These are phyloP conservation scores for Leccinum pachyderme DNA, from an alignment of 1,284 basidiomycete species.

Conservation along the genomic window DNA sequence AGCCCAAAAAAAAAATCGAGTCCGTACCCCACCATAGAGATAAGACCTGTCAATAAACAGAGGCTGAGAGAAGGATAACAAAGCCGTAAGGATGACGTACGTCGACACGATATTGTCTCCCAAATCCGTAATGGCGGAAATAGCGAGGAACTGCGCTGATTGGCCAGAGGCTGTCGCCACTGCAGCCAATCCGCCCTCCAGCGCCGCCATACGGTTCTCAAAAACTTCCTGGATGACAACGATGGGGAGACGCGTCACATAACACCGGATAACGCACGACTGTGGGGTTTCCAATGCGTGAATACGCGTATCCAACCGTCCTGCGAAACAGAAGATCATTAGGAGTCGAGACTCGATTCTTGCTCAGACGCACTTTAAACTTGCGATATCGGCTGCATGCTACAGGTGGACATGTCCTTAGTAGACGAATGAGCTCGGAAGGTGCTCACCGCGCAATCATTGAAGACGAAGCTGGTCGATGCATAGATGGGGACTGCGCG, in stretches of 20 bases:
- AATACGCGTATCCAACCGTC: constrained; percentile 73
- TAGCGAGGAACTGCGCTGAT: constrained; percentile 79
- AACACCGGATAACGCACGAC: constrained; percentile 46
- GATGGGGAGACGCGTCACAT: not conserved
- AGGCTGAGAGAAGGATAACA: not conserved
- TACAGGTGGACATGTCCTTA: constrained; percentile 1
- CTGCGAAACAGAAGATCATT: constrained; percentile 29
- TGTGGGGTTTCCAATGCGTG: constrained; percentile 83
- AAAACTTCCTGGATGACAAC: constrained; percentile 62
- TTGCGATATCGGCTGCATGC: constrained; percentile 83
- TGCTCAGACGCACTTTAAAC: constrained; percentile 48
- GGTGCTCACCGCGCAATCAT: constrained; percentile 56
- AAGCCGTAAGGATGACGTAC: constrained; percentile 33
- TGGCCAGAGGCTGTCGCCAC: constrained; percentile 80
- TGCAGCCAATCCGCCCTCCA: constrained; percentile 82
- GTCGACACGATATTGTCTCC: constrained; percentile 84
- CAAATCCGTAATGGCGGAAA: constrained; percentile 60
- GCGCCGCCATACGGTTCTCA: constrained; percentile 79
- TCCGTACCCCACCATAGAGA: constrained; percentile 65
- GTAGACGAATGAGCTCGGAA: not conserved
- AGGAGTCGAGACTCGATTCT: not conserved
- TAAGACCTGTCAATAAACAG: constrained; percentile 40
- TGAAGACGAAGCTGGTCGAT: constrained; percentile 77
- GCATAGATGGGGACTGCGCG: constrained; percentile 85
- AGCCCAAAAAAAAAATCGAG: constrained; percentile 17